These are phyloP conservation scores for Paramecium tetraurelia DNA, from an alignment of 73 alveolate genomes.

Conservation along the genomic window DNA sequence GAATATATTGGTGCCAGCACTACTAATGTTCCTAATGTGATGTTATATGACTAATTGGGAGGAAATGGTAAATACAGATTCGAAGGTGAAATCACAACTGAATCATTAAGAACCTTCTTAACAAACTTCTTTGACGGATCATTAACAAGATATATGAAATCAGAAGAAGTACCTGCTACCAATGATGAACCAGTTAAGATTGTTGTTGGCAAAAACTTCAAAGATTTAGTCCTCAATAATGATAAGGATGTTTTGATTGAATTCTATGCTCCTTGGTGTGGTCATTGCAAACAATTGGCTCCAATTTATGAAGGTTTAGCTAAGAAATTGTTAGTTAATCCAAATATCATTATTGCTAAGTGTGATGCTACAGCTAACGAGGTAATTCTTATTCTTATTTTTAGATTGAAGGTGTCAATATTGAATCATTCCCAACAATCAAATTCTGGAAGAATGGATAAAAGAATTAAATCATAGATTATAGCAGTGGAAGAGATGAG, in stretches of 20 bases:
- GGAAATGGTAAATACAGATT: constrained; percentile 77
- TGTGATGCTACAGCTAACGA: constrained; percentile 93
- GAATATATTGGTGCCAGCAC: constrained; percentile 81
- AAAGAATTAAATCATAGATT: constrained; percentile 43
- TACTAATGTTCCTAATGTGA: constrained; percentile 73
- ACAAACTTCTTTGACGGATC: constrained; percentile 72
- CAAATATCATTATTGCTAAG: constrained; percentile 82
- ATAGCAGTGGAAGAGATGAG: constrained; percentile 61
- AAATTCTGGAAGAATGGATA: constrained; percentile 70
- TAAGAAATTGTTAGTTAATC: constrained; percentile 70
- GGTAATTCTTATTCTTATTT: constrained; percentile 57
- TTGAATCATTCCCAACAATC: constrained; percentile 95
- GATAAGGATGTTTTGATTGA: constrained; percentile 92
- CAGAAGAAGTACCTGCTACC: constrained; percentile 88
- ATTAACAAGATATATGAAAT: constrained; percentile 79
- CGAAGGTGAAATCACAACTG: constrained; percentile 71
- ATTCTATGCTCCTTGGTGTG: constrained; percentile 99
- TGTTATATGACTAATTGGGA: constrained; percentile 77
- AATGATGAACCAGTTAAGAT: constrained; percentile 86
- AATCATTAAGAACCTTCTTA: constrained; percentile 67
- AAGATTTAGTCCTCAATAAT: constrained; percentile 81
- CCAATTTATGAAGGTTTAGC: constrained; percentile 95
- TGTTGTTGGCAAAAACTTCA: constrained; percentile 91
- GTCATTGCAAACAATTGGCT: constrained; percentile 96
- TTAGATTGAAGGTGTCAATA: constrained; percentile 65